phyloP scores from a whole-genome alignment of 805 yeast species.

The Yarrowia phangngaensis region DNA sequence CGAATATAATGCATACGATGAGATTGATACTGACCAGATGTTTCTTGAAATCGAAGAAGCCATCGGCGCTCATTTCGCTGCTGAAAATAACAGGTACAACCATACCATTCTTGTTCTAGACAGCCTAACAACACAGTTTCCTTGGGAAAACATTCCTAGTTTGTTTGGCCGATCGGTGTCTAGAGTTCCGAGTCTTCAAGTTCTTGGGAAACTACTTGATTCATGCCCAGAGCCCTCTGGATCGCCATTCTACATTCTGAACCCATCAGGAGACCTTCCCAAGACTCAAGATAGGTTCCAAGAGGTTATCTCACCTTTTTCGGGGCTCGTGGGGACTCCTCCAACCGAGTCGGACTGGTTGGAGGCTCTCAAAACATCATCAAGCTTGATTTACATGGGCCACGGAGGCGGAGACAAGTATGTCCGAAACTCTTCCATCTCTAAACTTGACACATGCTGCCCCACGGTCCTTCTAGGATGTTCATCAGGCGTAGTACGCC shows the following conservation, averaged over 20 bases:
- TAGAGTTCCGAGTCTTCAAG: conserved; percentile 64
- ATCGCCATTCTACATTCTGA: conserved; percentile 55
- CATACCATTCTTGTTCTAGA: conserved; percentile 74
- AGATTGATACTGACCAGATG: conserved; percentile 55
- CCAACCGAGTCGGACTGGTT: conserved; percentile 59
- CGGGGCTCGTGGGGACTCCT: conserved; percentile 43
- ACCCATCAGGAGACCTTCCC: conserved; percentile 75
- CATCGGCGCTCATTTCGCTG: conserved; percentile 37
- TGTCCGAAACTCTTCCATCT: conserved; percentile 53
- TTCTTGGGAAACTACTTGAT: conserved; percentile 47
- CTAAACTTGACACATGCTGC: conserved; percentile 41
- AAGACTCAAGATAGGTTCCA: conserved; percentile 53
- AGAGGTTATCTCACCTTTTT: conserved; percentile 46
- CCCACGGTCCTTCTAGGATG: conserved; percentile 73
- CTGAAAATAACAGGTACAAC: conserved; percentile 32
- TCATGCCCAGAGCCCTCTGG: conserved; percentile 1
- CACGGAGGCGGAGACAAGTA: conserved; percentile 97
- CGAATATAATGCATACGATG: conserved; percentile 60
- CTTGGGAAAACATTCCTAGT: conserved; percentile 82
- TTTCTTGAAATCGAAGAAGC: conserved; percentile 50
- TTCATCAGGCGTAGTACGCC: conserved; percentile 69
- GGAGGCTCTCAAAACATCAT: conserved; percentile 43
- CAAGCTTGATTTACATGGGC: conserved; percentile 74
- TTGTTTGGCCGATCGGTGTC: conserved; percentile 57
- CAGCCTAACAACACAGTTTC: conserved; percentile 60